A percentile compares a stretch with the other conserved stretches of the same genome.
Evolutionary conservation across 2,329 filamentous ascomycete genomes (phyloP).

Genomic region (Ascocoryne sarcoides): DNA sequence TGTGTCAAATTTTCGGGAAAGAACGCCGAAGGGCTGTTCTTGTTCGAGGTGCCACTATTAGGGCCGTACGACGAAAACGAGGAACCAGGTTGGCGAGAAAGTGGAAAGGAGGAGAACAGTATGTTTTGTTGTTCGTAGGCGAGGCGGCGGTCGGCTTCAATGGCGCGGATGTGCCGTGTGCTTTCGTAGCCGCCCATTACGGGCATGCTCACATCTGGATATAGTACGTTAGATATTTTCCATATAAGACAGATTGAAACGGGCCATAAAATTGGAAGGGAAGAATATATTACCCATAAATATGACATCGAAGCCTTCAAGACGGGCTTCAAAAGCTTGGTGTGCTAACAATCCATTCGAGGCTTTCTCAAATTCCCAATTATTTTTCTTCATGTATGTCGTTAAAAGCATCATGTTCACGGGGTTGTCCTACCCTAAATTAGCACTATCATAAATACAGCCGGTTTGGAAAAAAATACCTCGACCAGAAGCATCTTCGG

Average conservation of each 20-base stretch:
- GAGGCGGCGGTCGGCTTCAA: conserved; percentile 29
- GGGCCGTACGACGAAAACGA: not conserved
- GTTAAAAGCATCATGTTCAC: conserved; percentile 31
- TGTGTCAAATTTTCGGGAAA: too few relatives aligned
- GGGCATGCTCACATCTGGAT: conserved; percentile 45
- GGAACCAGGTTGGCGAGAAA: not conserved
- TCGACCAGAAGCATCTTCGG: conserved; percentile 20
- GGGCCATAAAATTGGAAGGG: not conserved
- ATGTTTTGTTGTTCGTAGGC: conserved; percentile 15
- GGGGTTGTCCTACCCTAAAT: conserved; percentile 28
- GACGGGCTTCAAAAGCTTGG: conserved; percentile 31
- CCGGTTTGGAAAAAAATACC: conserved; percentile 7
- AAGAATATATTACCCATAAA: conserved; percentile 35
- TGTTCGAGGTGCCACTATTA: too few relatives aligned
- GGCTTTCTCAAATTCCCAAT: conserved; percentile 30
- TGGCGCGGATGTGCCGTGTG: conserved; percentile 38
- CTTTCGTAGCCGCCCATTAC: conserved; percentile 41
- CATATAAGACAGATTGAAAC: too few relatives aligned
- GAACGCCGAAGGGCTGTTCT: not conserved
- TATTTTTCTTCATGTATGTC: conserved; percentile 23
- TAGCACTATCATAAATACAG: too few relatives aligned
- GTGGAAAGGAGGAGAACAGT: not conserved
- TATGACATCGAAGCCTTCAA: conserved; percentile 32
- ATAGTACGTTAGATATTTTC: conserved; percentile 29
- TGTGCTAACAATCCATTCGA: conserved; percentile 38